These are phyloP conservation scores for Aspergillus sp. DNA, from an alignment of 2,329 filamentous ascomycete genomes.

Conservation along the genomic window DNA sequence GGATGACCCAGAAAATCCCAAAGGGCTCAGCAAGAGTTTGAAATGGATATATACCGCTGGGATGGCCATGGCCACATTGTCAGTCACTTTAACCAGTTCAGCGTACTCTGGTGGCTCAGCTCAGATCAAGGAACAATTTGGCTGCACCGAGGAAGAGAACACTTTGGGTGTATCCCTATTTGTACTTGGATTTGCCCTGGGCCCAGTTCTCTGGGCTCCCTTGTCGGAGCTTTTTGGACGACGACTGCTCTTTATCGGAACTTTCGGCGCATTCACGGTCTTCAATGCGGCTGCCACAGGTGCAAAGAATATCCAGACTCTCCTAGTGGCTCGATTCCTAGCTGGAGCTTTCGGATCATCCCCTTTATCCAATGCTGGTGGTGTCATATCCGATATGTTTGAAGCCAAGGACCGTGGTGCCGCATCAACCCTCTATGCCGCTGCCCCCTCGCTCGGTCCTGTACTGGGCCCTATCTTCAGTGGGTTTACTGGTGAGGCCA, in stretches of 20 bases:
- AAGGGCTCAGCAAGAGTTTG: slow-evolving; percentile 19
- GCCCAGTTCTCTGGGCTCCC: slow-evolving; percentile 34
- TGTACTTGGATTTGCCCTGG: slow-evolving; percentile 36
- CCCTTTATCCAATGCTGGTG: slow-evolving; percentile 42
- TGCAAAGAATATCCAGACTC: slow-evolving; percentile 50
- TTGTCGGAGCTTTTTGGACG: slow-evolving; percentile 27
- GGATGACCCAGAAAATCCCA: slow-evolving; percentile 31
- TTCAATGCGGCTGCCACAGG: slow-evolving; percentile 57
- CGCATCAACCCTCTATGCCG: slow-evolving; percentile 38
- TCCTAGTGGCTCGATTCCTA: slow-evolving; percentile 58
- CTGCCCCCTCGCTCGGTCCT: slow-evolving; percentile 42
- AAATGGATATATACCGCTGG: slow-evolving; percentile 30
- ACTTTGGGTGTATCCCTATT: slow-evolving; percentile 35
- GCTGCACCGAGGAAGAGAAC: slow-evolving; percentile 21
- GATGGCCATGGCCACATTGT: slow-evolving; percentile 26
- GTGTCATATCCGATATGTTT: slow-evolving; percentile 46
- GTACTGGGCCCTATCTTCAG: slow-evolving; percentile 50
- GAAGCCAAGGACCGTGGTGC: slow-evolving; percentile 35
- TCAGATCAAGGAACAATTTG: slow-evolving; percentile 21
- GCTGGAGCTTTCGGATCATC: slow-evolving; percentile 41
- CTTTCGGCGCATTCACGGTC: slow-evolving; percentile 51
- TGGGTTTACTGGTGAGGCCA: slow-evolving; percentile 44
- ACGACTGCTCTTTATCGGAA: slow-evolving; percentile 54
- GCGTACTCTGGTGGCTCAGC: slow-evolving; percentile 25
- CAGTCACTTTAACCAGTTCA: slow-evolving; percentile 29